Evolutionary conservation across 345 rosid species (phyloP).

Genomic region (Turnera subulata): DNA sequence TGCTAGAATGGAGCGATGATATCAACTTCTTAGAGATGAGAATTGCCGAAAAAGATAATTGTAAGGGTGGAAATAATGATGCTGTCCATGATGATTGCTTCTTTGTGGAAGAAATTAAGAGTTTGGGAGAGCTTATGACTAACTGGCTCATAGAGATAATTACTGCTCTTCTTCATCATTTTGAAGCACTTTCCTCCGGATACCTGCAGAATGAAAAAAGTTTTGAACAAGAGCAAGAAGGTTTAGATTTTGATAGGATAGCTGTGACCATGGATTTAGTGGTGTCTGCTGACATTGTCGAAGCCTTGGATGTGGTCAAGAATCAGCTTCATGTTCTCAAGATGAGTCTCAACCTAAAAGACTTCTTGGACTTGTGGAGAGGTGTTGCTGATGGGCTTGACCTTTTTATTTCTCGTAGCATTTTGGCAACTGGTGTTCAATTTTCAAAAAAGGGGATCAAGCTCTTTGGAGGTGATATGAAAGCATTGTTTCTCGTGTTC

Average conservation of each 20-base stretch:
- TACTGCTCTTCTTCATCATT: slow-evolving; percentile 45
- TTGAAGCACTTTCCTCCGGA: slow-evolving; percentile 48
- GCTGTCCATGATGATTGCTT: slow-evolving; percentile 34
- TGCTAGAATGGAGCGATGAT: slow-evolving; percentile 81
- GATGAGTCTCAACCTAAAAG: slow-evolving; percentile 49
- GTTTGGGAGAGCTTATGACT: slow-evolving; percentile 53
- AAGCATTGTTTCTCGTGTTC: slow-evolving; percentile 49
- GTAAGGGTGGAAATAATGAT: slow-evolving; percentile 7
- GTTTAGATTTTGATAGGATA: slow-evolving; percentile 1
- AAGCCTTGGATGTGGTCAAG: slow-evolving; percentile 51
- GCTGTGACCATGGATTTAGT: slow-evolving; percentile 12
- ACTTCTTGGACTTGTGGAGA: slow-evolving; percentile 75
- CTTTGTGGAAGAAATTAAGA: slow-evolving; percentile 60
- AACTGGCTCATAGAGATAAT: slow-evolving; percentile 69
- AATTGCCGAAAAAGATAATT: slow-evolving; percentile 29
- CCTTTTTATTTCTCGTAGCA: slow-evolving; percentile 49
- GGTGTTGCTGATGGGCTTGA: slow-evolving; percentile 72
- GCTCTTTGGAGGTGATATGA: slow-evolving; percentile 44
- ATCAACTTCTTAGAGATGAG: slow-evolving; percentile 56
- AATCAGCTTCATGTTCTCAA: slow-evolving; percentile 35
- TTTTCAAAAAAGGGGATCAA: slow-evolving; percentile 24
- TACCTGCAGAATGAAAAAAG: slow-evolving; percentile 27
- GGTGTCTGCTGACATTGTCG: slow-evolving; percentile 38
- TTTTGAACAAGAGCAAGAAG: slow-evolving; percentile 28
- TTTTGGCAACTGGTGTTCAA: slow-evolving; percentile 23